A percentile compares a stretch with the other conserved stretches of the same genome.
Conservation (phyloP, 768 basidiomycete species). For the Roridomyces roridus region DNA sequence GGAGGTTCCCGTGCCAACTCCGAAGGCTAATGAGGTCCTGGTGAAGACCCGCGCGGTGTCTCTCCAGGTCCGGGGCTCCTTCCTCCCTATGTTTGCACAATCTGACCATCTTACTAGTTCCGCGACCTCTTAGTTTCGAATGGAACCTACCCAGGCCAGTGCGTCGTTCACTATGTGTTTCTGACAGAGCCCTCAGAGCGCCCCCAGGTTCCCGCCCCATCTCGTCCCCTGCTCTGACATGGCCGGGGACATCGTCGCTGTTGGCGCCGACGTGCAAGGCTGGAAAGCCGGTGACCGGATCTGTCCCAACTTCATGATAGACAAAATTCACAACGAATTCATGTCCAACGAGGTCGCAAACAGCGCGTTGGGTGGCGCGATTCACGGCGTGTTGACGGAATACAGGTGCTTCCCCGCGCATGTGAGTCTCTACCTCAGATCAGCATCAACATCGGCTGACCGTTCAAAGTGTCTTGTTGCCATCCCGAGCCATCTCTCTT, state of each 20-base stretch:
- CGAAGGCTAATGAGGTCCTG: conserved; percentile 55
- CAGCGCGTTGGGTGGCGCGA: conserved; percentile 48
- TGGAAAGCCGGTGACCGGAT: conserved; percentile 67
- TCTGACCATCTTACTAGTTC: conserved; percentile 36
- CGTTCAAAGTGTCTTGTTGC: conserved; percentile 48
- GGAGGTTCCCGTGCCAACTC: conserved; percentile 34
- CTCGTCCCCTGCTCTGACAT: conserved; percentile 54
- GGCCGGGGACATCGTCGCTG: conserved; percentile 61
- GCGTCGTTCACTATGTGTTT: not conserved
- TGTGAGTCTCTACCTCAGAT: conserved; percentile 24
- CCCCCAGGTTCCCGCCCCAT: conserved; percentile 26
- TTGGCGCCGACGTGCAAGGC: conserved; percentile 47
- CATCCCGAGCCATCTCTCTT: conserved; percentile 62
- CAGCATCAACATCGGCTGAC: not conserved
- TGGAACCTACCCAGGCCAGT: conserved; percentile 45
- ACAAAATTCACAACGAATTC: conserved; percentile 57
- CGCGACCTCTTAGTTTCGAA: conserved; percentile 54
- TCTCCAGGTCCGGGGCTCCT: conserved; percentile 44
- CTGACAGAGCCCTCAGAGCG: not conserved
- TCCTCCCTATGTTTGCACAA: not conserved
- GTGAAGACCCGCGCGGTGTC: conserved; percentile 65
- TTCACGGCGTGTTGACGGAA: conserved; percentile 60
- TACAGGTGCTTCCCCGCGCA: conserved; percentile 57
- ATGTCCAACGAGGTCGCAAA: conserved; percentile 27
- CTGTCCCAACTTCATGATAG: conserved; percentile 56